Conservation (phyloP, 2,329 filamentous ascomycete species). For the Kalaharituber pfeilii region DNA sequence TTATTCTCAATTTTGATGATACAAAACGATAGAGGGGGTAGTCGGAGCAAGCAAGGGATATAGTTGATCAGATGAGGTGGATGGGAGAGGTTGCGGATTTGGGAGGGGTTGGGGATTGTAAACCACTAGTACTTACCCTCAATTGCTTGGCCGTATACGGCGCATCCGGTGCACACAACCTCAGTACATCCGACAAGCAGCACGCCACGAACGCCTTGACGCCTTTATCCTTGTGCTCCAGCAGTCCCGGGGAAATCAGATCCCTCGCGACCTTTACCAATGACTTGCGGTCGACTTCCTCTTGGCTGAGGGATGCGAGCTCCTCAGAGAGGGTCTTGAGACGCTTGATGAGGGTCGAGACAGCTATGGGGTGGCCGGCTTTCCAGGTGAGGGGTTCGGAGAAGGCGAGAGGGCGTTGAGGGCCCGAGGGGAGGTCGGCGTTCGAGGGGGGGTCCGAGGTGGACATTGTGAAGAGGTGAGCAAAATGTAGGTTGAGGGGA, state of each 20-base stretch:
- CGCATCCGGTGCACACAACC: constrained; percentile 83
- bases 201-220: constrained; percentile 77
- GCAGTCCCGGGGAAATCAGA: constrained; percentile 60
- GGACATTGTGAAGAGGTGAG: too few species aligned
- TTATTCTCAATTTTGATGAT: background rate
- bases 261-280: constrained; percentile 69
- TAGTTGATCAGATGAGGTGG: background rate
- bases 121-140: constrained; percentile 43
- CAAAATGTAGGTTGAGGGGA: too few species aligned
- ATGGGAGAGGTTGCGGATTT: too few species aligned
- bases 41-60: background rate
- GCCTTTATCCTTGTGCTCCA: constrained; percentile 83
- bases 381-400: constrained; percentile 78
- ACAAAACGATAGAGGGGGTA: background rate
- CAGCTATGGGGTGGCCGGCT: constrained; percentile 73
- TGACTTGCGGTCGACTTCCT: constrained; percentile 67
- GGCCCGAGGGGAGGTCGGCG: background rate
- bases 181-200: constrained; percentile 83
- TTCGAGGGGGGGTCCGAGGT: background rate
- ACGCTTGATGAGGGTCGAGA: constrained; percentile 62
- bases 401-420: constrained; percentile 48
- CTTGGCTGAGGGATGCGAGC: constrained; percentile 71
- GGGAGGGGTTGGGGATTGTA: background rate
- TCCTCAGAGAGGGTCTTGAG: constrained; percentile 69
- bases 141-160: constrained; percentile 81